Conservation (phyloP, 345 rosid species). For the Gossypium bickii region DNA sequence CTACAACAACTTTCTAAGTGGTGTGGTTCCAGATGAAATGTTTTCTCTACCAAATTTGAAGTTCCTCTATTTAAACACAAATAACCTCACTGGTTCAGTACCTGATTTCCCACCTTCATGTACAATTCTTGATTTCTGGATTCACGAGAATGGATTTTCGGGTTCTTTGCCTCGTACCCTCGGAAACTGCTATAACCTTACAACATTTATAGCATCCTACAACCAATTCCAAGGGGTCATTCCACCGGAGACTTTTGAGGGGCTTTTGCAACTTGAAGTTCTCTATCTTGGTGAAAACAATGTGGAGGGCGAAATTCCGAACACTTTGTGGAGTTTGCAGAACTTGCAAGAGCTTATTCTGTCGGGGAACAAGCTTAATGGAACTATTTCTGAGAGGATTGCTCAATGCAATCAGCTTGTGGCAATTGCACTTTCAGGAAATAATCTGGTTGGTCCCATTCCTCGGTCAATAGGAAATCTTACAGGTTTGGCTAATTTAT, state of each 20-base stretch:
- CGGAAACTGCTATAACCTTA: slow-evolving; percentile 28
- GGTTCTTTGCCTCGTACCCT: slow-evolving; percentile 27
- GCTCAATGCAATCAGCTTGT: slow-evolving; percentile 22
- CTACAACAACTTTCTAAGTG: slow-evolving; percentile 31
- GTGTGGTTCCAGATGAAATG: slow-evolving; percentile 28
- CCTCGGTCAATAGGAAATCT: slow-evolving; percentile 33
- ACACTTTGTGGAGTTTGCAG: slow-evolving; percentile 31
- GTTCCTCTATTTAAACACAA: slow-evolving; percentile 31
- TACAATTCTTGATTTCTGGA: slow-evolving; percentile 26
- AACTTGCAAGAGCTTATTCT: slow-evolving; percentile 31
- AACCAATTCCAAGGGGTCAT: slow-evolving; percentile 28
- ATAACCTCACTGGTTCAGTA: slow-evolving; percentile 30
- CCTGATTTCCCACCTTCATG: slow-evolving; percentile 28
- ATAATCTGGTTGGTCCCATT: slow-evolving; percentile 32
- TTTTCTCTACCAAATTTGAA: slow-evolving; percentile 28
- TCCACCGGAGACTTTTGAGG: slow-evolving; percentile 23
- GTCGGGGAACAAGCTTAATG: slow-evolving; percentile 35
- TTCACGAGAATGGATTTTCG: slow-evolving; percentile 27
- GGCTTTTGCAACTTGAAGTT: slow-evolving; percentile 24
- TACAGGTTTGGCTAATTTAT: slow-evolving; percentile 16
- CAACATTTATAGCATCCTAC: slow-evolving; percentile 24
- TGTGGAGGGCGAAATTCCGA: slow-evolving; percentile 35
- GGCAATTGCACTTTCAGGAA: slow-evolving; percentile 25
- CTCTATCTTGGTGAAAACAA: slow-evolving; percentile 30
- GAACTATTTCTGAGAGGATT: slow-evolving; percentile 37